phyloP scores from a whole-genome alignment of 2,329 filamentous ascomycete species.

The Talaromyces sp. region DNA sequence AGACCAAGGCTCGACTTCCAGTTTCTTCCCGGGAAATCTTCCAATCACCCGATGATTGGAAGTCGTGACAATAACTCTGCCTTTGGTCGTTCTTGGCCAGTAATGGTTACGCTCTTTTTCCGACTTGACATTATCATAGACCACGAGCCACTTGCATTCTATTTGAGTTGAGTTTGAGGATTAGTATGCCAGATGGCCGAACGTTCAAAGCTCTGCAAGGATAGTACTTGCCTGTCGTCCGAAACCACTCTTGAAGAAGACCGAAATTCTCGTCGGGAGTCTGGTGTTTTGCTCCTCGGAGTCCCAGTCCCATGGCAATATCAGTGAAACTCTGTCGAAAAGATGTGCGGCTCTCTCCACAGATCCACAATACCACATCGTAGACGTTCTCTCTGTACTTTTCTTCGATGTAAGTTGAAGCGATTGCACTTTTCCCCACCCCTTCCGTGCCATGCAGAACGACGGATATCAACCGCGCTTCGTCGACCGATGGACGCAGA shows the following conservation, averaged over 20 bases:
- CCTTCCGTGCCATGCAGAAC: background rate
- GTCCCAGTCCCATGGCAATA: background rate
- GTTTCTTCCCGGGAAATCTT: too few species aligned
- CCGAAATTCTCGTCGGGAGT: background rate
- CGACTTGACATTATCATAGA: background rate
- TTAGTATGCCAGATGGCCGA: background rate
- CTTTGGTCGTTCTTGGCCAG: background rate
- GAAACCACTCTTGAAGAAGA: conserved; percentile 1
- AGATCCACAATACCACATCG: background rate
- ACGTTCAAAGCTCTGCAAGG: background rate
- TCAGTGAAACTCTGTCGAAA: background rate
- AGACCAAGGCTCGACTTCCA: background rate
- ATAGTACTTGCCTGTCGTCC: background rate
- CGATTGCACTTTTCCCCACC: background rate
- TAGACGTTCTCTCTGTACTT: background rate
- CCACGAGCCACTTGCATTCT: background rate
- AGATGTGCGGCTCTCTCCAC: background rate
- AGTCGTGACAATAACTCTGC: background rate
- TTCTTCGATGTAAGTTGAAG: background rate
- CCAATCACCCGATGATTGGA: too few species aligned
- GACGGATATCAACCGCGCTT: background rate
- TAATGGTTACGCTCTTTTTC: background rate
- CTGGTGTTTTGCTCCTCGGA: background rate
- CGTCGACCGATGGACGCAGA: background rate
- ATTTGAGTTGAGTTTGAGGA: background rate